phyloP scores from a whole-genome alignment of 2,329 filamentous ascomycete species.

The Diaporthe eres region DNA sequence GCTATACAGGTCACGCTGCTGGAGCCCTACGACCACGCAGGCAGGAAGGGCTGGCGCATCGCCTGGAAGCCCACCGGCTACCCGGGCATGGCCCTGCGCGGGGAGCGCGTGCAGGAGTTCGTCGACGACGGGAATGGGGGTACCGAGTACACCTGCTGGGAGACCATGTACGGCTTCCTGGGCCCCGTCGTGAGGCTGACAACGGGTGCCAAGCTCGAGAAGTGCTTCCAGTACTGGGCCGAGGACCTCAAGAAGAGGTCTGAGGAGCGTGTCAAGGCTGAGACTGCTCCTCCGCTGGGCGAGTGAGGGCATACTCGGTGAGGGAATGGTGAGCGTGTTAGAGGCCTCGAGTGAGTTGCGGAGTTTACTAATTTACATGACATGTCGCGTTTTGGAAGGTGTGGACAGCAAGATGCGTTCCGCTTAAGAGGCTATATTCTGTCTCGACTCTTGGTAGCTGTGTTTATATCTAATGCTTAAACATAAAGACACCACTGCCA shows the following conservation, averaged over 20 bases:
- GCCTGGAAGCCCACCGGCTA: constrained; percentile 55
- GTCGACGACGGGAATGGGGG: constrained; percentile 49
- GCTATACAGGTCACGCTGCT: constrained; percentile 50
- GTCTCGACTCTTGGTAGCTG: not conserved
- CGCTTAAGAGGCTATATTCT: not conserved
- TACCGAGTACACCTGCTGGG: constrained; percentile 59
- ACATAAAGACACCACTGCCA: not conserved
- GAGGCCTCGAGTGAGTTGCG: not conserved
- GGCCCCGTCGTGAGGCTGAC: constrained; percentile 52
- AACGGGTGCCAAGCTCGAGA: constrained; percentile 51
- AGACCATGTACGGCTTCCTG: constrained; percentile 61
- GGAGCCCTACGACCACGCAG: constrained; percentile 49
- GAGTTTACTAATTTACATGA: not conserved
- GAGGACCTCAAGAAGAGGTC: constrained; percentile 54
- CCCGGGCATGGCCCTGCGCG: constrained; percentile 51
- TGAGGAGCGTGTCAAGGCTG: constrained; percentile 42
- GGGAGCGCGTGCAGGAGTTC: constrained; percentile 61
- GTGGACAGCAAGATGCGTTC: not conserved
- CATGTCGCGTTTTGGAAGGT: not conserved
- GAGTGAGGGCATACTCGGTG: not conserved
- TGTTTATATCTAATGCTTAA: not conserved
- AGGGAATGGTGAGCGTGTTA: not conserved
- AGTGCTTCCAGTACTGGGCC: constrained; percentile 56
- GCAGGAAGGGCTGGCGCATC: constrained; percentile 53
- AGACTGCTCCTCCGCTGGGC: constrained; percentile 14